Conservation (phyloP, 164 flowering plant genomes). For the Dillenia turbinata region DNA sequence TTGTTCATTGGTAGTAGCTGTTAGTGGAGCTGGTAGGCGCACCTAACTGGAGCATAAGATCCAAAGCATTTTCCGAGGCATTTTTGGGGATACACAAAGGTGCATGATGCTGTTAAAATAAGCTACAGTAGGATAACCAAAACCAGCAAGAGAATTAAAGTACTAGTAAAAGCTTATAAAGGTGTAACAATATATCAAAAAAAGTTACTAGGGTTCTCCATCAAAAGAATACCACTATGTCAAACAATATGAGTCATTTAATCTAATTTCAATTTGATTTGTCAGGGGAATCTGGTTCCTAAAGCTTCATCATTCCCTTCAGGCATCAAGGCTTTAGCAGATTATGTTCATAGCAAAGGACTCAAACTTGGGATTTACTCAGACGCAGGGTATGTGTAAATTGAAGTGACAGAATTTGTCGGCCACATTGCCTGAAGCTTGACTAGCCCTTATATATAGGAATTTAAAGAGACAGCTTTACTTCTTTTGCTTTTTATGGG, state of each 20-base stretch:
- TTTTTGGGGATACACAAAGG: too few relatives aligned
- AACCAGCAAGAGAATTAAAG: too few relatives aligned
- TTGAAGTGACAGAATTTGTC: neutral
- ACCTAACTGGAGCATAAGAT: too few relatives aligned
- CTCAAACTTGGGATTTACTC: slow-evolving; percentile 47
- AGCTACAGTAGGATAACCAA: too few relatives aligned
- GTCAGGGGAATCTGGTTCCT: slow-evolving; percentile 32
- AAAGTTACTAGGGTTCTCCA: too few relatives aligned
- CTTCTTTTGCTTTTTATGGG: neutral
- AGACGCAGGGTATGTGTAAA: slow-evolving; percentile 38
- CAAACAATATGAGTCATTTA: neutral
- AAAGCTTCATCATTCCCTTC: slow-evolving; percentile 40
- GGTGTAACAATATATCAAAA: too few relatives aligned
- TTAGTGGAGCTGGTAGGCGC: too few relatives aligned
- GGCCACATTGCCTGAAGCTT: neutral
- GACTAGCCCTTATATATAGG: neutral
- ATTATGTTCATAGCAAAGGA: slow-evolving; percentile 44
- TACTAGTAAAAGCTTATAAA: too few relatives aligned
- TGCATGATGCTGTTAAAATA: too few relatives aligned
- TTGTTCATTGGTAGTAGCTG: too few relatives aligned
- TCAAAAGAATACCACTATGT: too few relatives aligned
- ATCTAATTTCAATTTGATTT: neutral
- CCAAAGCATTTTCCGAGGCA: too few relatives aligned
- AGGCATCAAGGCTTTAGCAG: slow-evolving; percentile 47
- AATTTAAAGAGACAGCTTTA: neutral